Evolutionary conservation across 345 rosid species (phyloP).

Genomic region (Laguncularia racemosa): DNA sequence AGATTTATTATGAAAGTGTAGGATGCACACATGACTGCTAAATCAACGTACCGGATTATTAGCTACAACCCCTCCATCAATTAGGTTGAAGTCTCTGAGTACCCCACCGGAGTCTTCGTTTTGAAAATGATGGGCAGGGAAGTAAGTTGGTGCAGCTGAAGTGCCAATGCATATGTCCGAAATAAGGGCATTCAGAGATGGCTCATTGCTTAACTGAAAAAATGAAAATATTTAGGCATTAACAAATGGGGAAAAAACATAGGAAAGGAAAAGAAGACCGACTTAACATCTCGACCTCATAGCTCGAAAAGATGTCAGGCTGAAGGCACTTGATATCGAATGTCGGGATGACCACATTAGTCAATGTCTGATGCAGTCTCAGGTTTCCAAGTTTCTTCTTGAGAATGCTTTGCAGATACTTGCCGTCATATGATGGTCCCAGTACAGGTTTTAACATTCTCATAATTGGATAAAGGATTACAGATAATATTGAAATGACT

Average conservation of each 20-base stretch:
- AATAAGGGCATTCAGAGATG: slow-evolving; percentile 33
- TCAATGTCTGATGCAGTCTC: slow-evolving; percentile 46
- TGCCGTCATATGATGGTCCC: slow-evolving; percentile 64
- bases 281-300: slow-evolving; percentile 23
- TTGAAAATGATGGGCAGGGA: slow-evolving; percentile 40
- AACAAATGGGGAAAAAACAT: neutral
- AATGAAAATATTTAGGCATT: neutral
- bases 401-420: slow-evolving; percentile 35
- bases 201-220: slow-evolving; percentile 26
- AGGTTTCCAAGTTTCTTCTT: slow-evolving; percentile 37
- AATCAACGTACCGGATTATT: slow-evolving; percentile 32
- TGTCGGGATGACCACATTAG: slow-evolving; percentile 69
- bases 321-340: slow-evolving; percentile 62
- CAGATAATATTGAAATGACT: too few species aligned
- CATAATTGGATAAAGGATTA: neutral
- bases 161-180: slow-evolving; percentile 57
- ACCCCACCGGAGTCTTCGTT: slow-evolving; percentile 25
- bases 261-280: neutral
- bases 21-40: too few species aligned
- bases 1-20: too few species aligned
- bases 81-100: slow-evolving; percentile 42
- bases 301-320: slow-evolving; percentile 57
- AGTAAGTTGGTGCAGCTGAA: slow-evolving; percentile 67
- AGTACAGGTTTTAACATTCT: slow-evolving; percentile 29
- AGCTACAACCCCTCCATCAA: slow-evolving; percentile 81